Evolutionary conservation across 2,329 filamentous ascomycete genomes (phyloP).

Genomic region (Fusarium oxysporum): DNA sequence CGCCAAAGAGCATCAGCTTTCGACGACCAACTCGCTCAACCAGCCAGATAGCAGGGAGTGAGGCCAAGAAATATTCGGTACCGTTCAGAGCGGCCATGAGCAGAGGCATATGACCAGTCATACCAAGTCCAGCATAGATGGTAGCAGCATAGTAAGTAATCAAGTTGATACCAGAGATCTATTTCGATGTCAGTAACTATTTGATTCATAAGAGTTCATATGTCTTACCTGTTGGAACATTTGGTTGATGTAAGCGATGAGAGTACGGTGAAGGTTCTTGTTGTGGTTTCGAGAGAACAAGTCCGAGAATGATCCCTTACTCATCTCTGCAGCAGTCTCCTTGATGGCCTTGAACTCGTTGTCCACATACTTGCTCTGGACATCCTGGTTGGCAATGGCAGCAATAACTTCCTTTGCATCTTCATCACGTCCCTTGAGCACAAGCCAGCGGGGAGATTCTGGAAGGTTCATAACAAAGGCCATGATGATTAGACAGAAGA

Average conservation of each 20-base stretch:
- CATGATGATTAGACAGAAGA: slow-evolving; percentile 70
- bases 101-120: slow-evolving; percentile 66
- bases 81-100: slow-evolving; percentile 61
- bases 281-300: slow-evolving; percentile 69
- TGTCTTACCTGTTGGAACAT: slow-evolving; percentile 64
- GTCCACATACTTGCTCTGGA: slow-evolving; percentile 68
- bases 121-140: slow-evolving; percentile 67
- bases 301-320: slow-evolving; percentile 68
- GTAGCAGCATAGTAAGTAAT: slow-evolving; percentile 72
- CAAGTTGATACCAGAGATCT: slow-evolving; percentile 69
- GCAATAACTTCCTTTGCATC: slow-evolving; percentile 61
- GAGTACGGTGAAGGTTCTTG: slow-evolving; percentile 67
- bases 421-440: slow-evolving; percentile 58
- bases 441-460: slow-evolving; percentile 64
- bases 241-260: slow-evolving; percentile 72
- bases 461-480: slow-evolving; percentile 63
- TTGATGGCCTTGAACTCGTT: slow-evolving; percentile 70
- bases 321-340: slow-evolving; percentile 75
- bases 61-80: slow-evolving; percentile 70
- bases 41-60: slow-evolving; percentile 70
- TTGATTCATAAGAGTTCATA: rapidly evolving
- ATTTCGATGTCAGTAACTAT: slow-evolving; percentile 1
- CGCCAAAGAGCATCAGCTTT: slow-evolving; percentile 78
- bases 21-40: slow-evolving; percentile 76
- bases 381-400: slow-evolving; percentile 65